Percentiles rank a stretch among this genome's conserved stretches.
Evolutionary conservation across 805 yeast species (phyloP).

Genomic region (Starmerella riodocensis): DNA sequence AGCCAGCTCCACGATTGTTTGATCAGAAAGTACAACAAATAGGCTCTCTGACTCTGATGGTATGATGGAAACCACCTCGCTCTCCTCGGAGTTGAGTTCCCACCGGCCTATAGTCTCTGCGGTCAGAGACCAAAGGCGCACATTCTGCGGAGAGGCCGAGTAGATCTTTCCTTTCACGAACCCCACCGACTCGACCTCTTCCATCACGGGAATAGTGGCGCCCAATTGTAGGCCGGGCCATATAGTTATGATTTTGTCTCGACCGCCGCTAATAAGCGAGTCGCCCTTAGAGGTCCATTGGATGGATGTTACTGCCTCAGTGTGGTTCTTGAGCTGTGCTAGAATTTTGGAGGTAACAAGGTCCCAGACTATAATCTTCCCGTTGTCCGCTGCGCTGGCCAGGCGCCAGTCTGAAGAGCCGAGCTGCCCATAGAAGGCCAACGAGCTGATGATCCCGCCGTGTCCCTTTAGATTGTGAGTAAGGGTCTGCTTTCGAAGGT

Average conservation of each 20-base stretch:
- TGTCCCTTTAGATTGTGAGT: slow-evolving; percentile 92
- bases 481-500: slow-evolving; percentile 69
- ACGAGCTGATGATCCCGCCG: slow-evolving; percentile 71
- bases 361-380: slow-evolving; percentile 49
- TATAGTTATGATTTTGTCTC: slow-evolving; percentile 70
- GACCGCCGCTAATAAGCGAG: slow-evolving; percentile 64
- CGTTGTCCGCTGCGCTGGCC: slow-evolving; percentile 56
- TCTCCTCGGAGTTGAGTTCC: slow-evolving; percentile 16
- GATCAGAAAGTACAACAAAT: slow-evolving; percentile 53
- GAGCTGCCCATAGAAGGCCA: slow-evolving; percentile 59
- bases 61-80: slow-evolving; percentile 14
- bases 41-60: slow-evolving; percentile 1
- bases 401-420: slow-evolving; percentile 57
- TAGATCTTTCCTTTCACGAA: slow-evolving; percentile 21
- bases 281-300: slow-evolving; percentile 45
- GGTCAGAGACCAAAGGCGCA: slow-evolving; percentile 17
- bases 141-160: slow-evolving; percentile 14
- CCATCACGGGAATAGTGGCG: slow-evolving; percentile 58
- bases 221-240: slow-evolving; percentile 34
- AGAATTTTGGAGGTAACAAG: slow-evolving; percentile 55
- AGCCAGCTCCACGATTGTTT: slow-evolving; percentile 50
- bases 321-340: slow-evolving; percentile 56
- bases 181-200: slow-evolving; percentile 32
- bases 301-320: slow-evolving; percentile 74
- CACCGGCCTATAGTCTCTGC: slow-evolving; percentile 18